Conservation (phyloP, 1,284 basidiomycete species). For the Tilletia indica region DNA sequence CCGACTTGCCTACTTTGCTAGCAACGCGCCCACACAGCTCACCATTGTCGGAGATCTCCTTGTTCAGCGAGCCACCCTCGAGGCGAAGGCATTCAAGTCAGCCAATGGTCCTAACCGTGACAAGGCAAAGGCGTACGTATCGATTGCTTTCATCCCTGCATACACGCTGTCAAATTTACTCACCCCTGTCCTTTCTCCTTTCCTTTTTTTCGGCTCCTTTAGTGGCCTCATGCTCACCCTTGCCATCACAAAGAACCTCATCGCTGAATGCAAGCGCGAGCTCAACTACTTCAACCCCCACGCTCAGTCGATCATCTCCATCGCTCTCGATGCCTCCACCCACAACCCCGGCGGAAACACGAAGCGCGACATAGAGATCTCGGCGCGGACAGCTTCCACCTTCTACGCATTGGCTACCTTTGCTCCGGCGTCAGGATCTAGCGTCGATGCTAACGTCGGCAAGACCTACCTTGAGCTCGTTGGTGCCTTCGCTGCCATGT, state of each 20-base stretch:
- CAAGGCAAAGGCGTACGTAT: conserved; percentile 74
- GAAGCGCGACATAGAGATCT: conserved; percentile 73
- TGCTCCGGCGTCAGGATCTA: conserved; percentile 66
- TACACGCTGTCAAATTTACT: neutral
- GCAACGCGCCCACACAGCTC: conserved; percentile 83
- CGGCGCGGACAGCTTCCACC: conserved; percentile 76
- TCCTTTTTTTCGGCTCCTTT: conserved; percentile 19
- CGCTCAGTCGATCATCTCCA: conserved; percentile 72
- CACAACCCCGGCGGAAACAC: conserved; percentile 23
- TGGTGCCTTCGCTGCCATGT: conserved; percentile 67
- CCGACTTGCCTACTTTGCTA: conserved; percentile 85
- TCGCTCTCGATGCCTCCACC: conserved; percentile 66
- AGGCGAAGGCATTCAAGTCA: conserved; percentile 67
- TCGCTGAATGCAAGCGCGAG: conserved; percentile 85
- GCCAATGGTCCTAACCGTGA: conserved; percentile 64
- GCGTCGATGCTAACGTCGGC: conserved; percentile 68
- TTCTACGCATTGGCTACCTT: conserved; percentile 91
- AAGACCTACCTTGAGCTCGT: conserved; percentile 72
- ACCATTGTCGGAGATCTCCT: conserved; percentile 80
- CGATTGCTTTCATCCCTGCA: neutral
- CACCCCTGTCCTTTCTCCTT: neutral
- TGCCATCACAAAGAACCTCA: conserved; percentile 76
- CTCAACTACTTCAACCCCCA: conserved; percentile 76
- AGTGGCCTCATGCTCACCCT: conserved; percentile 84
- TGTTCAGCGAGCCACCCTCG: conserved; percentile 71